Evolutionary conservation across 768 basidiomycete genomes (phyloP), one percentile per base, ranked within the genome.

Genomic region (Collybia nuda): DNA sequence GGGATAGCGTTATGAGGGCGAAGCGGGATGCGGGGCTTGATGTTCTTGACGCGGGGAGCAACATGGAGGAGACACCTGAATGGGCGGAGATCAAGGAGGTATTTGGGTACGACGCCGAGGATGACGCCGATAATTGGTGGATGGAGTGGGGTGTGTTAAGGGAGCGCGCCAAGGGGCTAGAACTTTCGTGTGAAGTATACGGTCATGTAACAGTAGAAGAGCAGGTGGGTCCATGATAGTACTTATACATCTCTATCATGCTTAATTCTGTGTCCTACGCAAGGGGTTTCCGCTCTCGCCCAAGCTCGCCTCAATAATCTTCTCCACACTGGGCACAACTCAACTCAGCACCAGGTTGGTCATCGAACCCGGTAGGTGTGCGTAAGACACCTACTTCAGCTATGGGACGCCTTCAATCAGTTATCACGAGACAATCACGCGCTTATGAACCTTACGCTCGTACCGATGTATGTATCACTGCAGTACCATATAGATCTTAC

Each of bases 121-220:
- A 83, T 24, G 76, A 79, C 29, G 81, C 80, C 9, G 80, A 81
- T 47, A 75, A 81, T 49, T 82, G 81, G 81, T 82, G 81, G 80
- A 62, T 77, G 35, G 66, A 75, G 47, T 80, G 77, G 76, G 79
- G 79, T 14, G 56, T 76, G 23, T 64, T 79, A 51, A 65, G 67
- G 45, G 69, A 79, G 57, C 53, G 68, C 21, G 71, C 70, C 9
- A 49, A 52, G 18, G 63, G 59, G 12, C 52, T 44, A 6, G 56
- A 62, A 40, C 28, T 62, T 17, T 23, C 38, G 5, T 46, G 37
- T 15, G 49, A 40, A 8, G 29, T 54, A 15, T 41, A 54, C 8
- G 57, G 56, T 24, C 49, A 45, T 39, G 22, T 56, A 19, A 36
- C 29, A 5, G 41, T 53, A 17, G 44, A 53, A 37, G 48, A 47